Evolutionary conservation across 495 filamentous ascomycete species (phyloP).

Genomic region (Penicillium paradoxum): DNA sequence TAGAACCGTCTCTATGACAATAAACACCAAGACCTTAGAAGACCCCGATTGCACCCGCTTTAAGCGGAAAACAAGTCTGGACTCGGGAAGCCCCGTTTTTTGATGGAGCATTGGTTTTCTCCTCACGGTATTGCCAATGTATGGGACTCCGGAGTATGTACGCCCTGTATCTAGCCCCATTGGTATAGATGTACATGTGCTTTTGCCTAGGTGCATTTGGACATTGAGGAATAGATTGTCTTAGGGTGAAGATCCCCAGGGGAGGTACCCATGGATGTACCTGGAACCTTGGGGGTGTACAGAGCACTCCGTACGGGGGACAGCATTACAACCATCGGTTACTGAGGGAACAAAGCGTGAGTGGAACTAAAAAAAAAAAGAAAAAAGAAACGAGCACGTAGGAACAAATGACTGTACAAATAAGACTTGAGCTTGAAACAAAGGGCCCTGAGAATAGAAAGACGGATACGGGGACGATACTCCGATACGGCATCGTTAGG

Average conservation of each 20-base stretch:
- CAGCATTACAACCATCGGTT: too few relatives aligned
- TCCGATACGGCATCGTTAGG: too few relatives aligned
- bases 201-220: too few relatives aligned
- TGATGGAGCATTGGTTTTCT: constrained; percentile 13
- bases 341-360: not conserved
- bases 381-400: not conserved
- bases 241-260: too few relatives aligned
- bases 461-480: not conserved
- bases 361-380: not conserved
- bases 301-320: not conserved
- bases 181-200: too few relatives aligned
- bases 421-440: not conserved
- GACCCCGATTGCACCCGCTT: constrained; percentile 1
- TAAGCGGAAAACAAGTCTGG: constrained; percentile 5
- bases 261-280: too few relatives aligned
- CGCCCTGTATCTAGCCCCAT: not conserved
- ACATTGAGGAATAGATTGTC: too few relatives aligned
- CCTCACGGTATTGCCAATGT: constrained; percentile 8
- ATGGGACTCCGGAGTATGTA: not conserved
- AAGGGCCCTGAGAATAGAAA: constrained; percentile 1
- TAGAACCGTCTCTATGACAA: too few relatives aligned
- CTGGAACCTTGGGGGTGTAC: not conserved
- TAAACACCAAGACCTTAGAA: too few relatives aligned
- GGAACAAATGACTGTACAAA: not conserved
- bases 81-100: constrained; percentile 19